phyloP scores from a whole-genome alignment of 2,329 filamentous ascomycete genomes.

The Diaporthe sp. region DNA sequence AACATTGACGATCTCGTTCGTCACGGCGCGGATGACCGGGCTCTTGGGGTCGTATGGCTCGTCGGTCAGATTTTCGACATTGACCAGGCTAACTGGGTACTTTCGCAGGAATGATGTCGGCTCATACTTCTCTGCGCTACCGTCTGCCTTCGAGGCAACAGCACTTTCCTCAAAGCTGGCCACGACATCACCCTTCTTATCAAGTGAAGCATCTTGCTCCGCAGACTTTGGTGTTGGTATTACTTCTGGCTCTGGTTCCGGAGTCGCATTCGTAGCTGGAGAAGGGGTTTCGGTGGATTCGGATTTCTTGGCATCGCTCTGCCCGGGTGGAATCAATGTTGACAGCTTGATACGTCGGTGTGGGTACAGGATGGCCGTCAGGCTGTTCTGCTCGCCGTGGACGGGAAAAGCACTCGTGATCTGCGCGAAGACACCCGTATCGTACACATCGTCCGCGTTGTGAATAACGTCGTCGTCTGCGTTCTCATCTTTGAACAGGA shows the following conservation, averaged over 20 bases:
- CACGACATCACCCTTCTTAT: constrained; percentile 93
- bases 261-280: constrained; percentile 44
- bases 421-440: constrained; percentile 96
- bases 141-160: constrained; percentile 71
- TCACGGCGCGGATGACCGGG: constrained; percentile 89
- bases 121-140: constrained; percentile 75
- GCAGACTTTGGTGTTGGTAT: constrained; percentile 66
- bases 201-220: constrained; percentile 67
- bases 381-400: constrained; percentile 83
- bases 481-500: constrained; percentile 96
- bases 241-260: constrained; percentile 63
- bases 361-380: constrained; percentile 96
- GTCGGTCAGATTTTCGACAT: constrained; percentile 92
- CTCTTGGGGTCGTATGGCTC: constrained; percentile 93
- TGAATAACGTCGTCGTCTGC: constrained; percentile 95
- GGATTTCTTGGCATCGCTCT: constrained; percentile 65
- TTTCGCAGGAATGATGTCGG: constrained; percentile 92
- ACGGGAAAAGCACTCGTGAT: constrained; percentile 97
- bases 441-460: constrained; percentile 90
- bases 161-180: constrained; percentile 93
- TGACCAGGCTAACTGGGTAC: constrained; percentile 93
- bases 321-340: constrained; percentile 79
- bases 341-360: constrained; percentile 95
- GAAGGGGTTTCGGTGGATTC: constrained; percentile 58
- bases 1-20: constrained; percentile 98